Conservation (phyloP, 1,284 basidiomycete genomes). For the Boletus calvinii region DNA sequence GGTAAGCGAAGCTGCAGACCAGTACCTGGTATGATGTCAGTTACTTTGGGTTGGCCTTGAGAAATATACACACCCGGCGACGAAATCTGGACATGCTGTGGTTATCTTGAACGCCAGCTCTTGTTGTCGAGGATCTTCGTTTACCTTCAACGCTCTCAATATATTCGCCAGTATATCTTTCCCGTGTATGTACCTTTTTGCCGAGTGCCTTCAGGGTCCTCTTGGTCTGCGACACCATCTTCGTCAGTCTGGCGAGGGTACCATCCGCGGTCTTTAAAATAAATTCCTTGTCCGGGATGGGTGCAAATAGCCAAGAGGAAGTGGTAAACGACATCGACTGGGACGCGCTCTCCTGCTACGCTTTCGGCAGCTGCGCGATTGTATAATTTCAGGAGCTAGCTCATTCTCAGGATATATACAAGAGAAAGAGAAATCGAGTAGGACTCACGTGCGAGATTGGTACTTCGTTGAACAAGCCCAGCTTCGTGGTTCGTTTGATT, state of each 20-base stretch:
- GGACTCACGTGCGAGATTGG: constrained; percentile 58
- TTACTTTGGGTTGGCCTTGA: neutral
- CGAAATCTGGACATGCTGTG: constrained; percentile 81
- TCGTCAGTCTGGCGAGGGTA: constrained; percentile 66
- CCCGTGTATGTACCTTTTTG: constrained; percentile 35
- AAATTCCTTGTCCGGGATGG: constrained; percentile 80
- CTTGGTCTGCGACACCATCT: constrained; percentile 22
- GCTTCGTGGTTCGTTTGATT: constrained; percentile 65
- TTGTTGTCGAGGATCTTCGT: constrained; percentile 84
- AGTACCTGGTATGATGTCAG: constrained; percentile 53
- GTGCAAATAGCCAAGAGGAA: constrained; percentile 89
- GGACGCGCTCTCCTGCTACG: constrained; percentile 50
- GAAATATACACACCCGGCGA: constrained; percentile 58
- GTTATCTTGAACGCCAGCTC: constrained; percentile 82
- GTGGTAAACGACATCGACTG: constrained; percentile 83
- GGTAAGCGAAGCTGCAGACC: constrained; percentile 70
- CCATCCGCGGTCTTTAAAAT: constrained; percentile 90
- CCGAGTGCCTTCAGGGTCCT: constrained; percentile 23
- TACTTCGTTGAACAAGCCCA: constrained; percentile 63
- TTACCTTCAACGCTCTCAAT: constrained; percentile 71
- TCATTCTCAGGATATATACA: neutral
- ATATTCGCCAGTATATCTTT: constrained; percentile 76
- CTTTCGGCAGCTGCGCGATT: constrained; percentile 55
- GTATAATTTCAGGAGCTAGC: constrained; percentile 68
- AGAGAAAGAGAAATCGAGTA: neutral